Evolutionary conservation across 2,329 filamentous ascomycete species (phyloP), one percentile per base, ranked within the genome.

Genomic region (Zalaria obscura): DNA sequence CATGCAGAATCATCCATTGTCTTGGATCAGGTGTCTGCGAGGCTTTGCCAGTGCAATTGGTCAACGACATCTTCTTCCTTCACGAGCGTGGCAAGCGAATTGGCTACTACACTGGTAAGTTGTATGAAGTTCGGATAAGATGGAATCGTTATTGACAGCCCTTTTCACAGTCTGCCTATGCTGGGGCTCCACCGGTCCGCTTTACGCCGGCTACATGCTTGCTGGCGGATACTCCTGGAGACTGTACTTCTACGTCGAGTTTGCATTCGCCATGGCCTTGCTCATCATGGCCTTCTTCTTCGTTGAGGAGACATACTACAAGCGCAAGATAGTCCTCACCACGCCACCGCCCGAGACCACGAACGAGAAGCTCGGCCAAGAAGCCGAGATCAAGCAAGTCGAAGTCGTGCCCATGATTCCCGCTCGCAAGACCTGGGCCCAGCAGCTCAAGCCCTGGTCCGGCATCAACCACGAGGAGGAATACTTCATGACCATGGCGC

Each of bases 171-270:
- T 75, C 25, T 69, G 66, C 39, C 65, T 77, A 35, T 76, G 72
- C 48, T 63, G 75, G 7, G 73, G 72, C 4, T 60, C 70, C 0
- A 70, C 70, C 0, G 72, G 72, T 1, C 72, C 74, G 0, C 58
- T 78, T 1, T 75, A 72, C 38, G 72, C 74, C 1, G 72, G 73
- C 8, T 77, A 76, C 53, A 77, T 78, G 73, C 66, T 78, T 5
- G 65, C 67, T 0, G 72, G 65, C 1, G 69, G 70, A 6, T 69
- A 73, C 50, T 74, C 72, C 5, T 78, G 73, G 73, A 62, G 69
- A 18, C 65, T 77, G 0, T 78, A 72, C 59, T 78, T 77, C 61
- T 76, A 76, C 52, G 73, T 77, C 41, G 67, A 70, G 46, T 65
- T 73, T 38, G 74, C 72, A 3, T 76, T 78, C 40, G 64, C 68